These are phyloP conservation scores for Diophrys sp. DNA, from an alignment of 73 alveolate genomes.

Conservation along the genomic window DNA sequence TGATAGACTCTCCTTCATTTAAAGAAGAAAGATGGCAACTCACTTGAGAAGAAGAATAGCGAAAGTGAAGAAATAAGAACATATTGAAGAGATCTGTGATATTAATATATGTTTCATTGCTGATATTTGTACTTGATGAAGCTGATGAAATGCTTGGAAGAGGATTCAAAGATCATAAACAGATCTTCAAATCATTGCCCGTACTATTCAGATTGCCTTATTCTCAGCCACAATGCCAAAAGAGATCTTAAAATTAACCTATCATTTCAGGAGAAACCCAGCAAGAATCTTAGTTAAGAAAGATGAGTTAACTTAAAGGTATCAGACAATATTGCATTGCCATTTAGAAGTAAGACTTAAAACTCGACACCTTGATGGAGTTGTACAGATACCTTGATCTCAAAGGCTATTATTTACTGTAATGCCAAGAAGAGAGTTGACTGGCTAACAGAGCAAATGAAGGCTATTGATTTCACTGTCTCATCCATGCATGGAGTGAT, in stretches of 20 bases:
- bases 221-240: too few relatives aligned
- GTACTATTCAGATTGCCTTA: slow-evolving; percentile 80
- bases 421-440: too few relatives aligned
- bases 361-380: slow-evolving; percentile 74
- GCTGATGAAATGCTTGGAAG: slow-evolving; percentile 95
- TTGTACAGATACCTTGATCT: slow-evolving; percentile 81
- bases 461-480: too few relatives aligned
- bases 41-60: too few relatives aligned
- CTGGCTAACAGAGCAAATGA: too few relatives aligned
- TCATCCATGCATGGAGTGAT: too few relatives aligned
- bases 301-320: slow-evolving; percentile 78
- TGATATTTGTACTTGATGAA: slow-evolving; percentile 92
- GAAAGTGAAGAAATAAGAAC: too few relatives aligned
- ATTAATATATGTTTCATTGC: too few relatives aligned
- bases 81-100: too few relatives aligned
- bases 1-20: too few relatives aligned
- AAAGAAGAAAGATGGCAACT: too few relatives aligned
- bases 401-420: too few relatives aligned
- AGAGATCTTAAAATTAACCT: slow-evolving; percentile 79
- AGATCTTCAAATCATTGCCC: slow-evolving; percentile 81
- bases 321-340: slow-evolving; percentile 86
- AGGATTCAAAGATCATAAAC: slow-evolving; percentile 90
- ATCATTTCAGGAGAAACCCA: slow-evolving; percentile 81
- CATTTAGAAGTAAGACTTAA: slow-evolving; percentile 80
- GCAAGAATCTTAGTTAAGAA: slow-evolving; percentile 82